Percentiles rank a stretch among this genome's conserved stretches.
These are phyloP conservation scores for Teunomyces pallodes DNA, from an alignment of 805 yeast genomes.

Conservation along the genomic window DNA sequence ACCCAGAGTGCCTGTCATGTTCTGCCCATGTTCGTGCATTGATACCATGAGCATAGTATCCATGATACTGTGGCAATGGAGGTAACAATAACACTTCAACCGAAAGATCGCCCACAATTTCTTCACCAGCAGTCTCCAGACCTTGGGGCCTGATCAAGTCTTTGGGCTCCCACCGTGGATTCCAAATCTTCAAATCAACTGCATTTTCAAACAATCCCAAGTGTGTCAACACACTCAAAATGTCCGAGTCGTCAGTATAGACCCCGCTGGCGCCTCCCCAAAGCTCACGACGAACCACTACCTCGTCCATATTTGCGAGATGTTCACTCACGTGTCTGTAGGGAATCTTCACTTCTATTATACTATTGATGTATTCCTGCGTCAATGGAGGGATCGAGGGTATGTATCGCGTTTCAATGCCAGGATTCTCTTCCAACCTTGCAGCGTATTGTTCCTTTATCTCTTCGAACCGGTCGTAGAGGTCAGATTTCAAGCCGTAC, in stretches of 20 bases:
- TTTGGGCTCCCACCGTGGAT: constrained; percentile 23
- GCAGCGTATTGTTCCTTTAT: constrained; percentile 17
- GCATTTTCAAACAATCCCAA: constrained; percentile 56
- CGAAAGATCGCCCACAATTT: constrained; percentile 44
- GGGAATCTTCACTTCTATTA: constrained; percentile 60
- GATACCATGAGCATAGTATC: constrained; percentile 65
- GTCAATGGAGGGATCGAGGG: constrained; percentile 40
- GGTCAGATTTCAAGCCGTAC: constrained; percentile 30
- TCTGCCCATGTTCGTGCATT: constrained; percentile 70
- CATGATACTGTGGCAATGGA: constrained; percentile 57
- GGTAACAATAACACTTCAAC: constrained; percentile 69
- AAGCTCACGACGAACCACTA: constrained; percentile 39
- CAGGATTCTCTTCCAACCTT: constrained; percentile 11
- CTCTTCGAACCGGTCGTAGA: constrained; percentile 24
- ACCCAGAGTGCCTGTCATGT: constrained; percentile 66
- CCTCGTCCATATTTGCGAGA: constrained; percentile 26
- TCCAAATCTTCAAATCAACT: constrained; percentile 32
- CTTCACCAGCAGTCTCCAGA: constrained; percentile 18
- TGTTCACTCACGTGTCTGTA: constrained; percentile 31
- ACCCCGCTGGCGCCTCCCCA: constrained; percentile 86
- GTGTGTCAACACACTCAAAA: constrained; percentile 72
- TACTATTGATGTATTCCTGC: constrained; percentile 40
- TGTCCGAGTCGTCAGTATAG: constrained; percentile 91
- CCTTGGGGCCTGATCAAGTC: constrained; percentile 21
- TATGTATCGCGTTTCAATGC: constrained; percentile 23